phyloP scores from a whole-genome alignment of 2,329 filamentous ascomycete species.

The Botrytis paeoniae region DNA sequence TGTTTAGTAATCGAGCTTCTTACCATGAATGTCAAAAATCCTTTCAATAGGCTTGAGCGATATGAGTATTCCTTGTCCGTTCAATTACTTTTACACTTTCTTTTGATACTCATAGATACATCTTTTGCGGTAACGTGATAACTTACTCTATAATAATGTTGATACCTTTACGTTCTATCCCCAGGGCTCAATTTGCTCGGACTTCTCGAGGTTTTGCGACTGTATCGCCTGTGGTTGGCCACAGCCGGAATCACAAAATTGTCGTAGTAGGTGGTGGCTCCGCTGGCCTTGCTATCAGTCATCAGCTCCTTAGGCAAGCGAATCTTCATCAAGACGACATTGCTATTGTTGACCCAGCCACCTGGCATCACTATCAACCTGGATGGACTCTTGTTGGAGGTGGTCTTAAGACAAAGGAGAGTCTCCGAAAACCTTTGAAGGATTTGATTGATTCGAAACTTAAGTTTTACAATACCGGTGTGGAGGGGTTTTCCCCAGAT shows the following conservation, averaged over 20 bases:
- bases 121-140: background rate
- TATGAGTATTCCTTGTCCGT: background rate
- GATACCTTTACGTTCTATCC: background rate
- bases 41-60: background rate
- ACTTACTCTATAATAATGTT: background rate
- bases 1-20: background rate
- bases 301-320: slow-evolving; percentile 62
- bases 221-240: slow-evolving; percentile 38
- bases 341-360: slow-evolving; percentile 60
- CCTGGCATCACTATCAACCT: slow-evolving; percentile 65
- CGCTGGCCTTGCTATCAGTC: slow-evolving; percentile 62
- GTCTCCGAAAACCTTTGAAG: slow-evolving; percentile 51
- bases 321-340: slow-evolving; percentile 58
- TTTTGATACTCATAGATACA: background rate
- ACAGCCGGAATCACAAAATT: slow-evolving; percentile 54
- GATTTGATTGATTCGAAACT: slow-evolving; percentile 57
- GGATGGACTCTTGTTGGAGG: slow-evolving; percentile 68
- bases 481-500: slow-evolving; percentile 51
- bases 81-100: background rate
- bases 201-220: slow-evolving; percentile 27
- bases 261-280: slow-evolving; percentile 66
- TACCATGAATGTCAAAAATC: background rate
- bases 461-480: slow-evolving; percentile 55
- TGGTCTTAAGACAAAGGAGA: slow-evolving; percentile 60
- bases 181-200: background rate